phyloP scores from a whole-genome alignment of 129 eudicot genomes.

The Arctium lappa region DNA sequence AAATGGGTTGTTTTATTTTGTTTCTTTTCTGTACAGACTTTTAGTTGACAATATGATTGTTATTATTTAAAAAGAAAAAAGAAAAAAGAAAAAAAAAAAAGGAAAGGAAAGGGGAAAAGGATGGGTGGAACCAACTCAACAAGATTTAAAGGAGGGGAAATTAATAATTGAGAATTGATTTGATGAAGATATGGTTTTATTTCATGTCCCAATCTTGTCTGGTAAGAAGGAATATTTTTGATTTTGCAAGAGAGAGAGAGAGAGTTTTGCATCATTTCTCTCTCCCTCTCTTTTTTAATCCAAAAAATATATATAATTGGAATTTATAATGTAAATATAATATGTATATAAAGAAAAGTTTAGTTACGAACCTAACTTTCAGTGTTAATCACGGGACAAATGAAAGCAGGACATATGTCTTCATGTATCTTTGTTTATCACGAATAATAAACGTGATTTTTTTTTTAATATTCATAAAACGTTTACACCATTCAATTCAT shows the following conservation, averaged over 20 bases:
- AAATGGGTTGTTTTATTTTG: neutral
- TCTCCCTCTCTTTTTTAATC: neutral
- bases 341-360: neutral
- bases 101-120: neutral
- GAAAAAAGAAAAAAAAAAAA: neutral
- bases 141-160: slow-evolving; percentile 23
- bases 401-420: too few species aligned
- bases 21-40: neutral
- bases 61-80: neutral
- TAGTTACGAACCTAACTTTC: too few species aligned
- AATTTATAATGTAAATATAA: neutral
- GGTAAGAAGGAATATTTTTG: slow-evolving; percentile 54
- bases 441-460: too few species aligned
- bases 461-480: too few species aligned
- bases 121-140: slow-evolving; percentile 31
- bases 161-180: slow-evolving; percentile 53
- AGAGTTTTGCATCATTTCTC: slow-evolving; percentile 12
- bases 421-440: too few species aligned
- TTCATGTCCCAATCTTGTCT: slow-evolving; percentile 65
- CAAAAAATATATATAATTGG: too few species aligned
- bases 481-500: too few species aligned
- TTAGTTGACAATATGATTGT: neutral
- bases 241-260: slow-evolving; percentile 40
- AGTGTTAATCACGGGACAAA: too few species aligned
- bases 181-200: slow-evolving; percentile 62